A percentile compares a stretch with the other conserved stretches of the same genome.
Evolutionary conservation across 768 basidiomycete species (phyloP).

Genomic region (Termitomyces sp.): DNA sequence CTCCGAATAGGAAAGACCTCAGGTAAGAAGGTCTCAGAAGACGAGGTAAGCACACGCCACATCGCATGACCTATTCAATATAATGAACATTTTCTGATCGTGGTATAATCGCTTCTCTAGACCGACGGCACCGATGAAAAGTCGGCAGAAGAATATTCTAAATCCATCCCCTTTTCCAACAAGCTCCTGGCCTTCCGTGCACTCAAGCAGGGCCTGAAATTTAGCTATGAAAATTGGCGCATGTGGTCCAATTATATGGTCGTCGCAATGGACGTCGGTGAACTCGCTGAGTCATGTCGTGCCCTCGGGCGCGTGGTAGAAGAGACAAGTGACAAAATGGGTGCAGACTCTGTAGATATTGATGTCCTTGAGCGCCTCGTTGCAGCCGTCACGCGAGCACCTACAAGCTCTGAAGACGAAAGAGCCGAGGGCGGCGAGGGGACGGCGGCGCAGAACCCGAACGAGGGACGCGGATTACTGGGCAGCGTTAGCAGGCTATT

Average conservation of each 20-base stretch:
- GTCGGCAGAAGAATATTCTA: constrained; percentile 12
- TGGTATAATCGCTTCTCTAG: background rate
- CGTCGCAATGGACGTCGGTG: constrained; percentile 88
- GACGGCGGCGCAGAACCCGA: constrained; percentile 32
- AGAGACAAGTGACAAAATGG: constrained; percentile 46
- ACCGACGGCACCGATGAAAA: background rate
- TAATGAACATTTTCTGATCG: background rate
- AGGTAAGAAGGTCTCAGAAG: constrained; percentile 15
- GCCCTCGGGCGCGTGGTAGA: constrained; percentile 82
- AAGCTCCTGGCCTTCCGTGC: constrained; percentile 90
- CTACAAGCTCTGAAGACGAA: constrained; percentile 32
- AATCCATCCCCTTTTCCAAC: constrained; percentile 56
- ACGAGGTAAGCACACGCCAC: constrained; percentile 14
- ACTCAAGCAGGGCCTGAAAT: constrained; percentile 82
- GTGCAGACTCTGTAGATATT: constrained; percentile 64
- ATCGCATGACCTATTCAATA: background rate
- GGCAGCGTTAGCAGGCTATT: constrained; percentile 69
- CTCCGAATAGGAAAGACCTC: constrained; percentile 60
- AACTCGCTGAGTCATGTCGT: constrained; percentile 81
- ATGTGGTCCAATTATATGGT: constrained; percentile 99
- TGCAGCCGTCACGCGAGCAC: constrained; percentile 68
- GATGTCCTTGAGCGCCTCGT: constrained; percentile 90
- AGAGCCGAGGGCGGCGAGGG: constrained; percentile 15
- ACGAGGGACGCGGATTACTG: constrained; percentile 62
- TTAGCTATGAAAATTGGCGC: constrained; percentile 87